Evolutionary conservation across 352 stramenopile genomes (phyloP).

Genomic region (Globisporangium radiosum): DNA sequence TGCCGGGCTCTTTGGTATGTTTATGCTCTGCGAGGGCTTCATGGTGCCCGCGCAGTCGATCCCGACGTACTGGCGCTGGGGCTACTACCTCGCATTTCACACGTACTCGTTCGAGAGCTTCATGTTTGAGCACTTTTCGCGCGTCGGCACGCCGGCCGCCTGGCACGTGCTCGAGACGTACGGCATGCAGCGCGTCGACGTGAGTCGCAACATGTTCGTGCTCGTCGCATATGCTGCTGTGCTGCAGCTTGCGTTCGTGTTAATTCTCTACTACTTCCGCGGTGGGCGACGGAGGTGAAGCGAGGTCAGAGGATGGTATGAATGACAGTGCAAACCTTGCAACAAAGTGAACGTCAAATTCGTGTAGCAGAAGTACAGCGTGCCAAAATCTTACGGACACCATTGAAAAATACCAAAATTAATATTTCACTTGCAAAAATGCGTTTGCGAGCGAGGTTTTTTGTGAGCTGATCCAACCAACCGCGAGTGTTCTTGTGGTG

Average conservation of each 20-base stretch:
- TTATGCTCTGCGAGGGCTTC: conserved; percentile 87
- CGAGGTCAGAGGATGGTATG: no score
- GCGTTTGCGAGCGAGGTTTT: no score
- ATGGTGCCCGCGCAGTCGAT: conserved; percentile 65
- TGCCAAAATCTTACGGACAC: no score
- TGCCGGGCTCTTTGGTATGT: conserved; percentile 79
- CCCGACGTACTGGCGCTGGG: conserved; percentile 72
- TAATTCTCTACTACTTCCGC: conserved; percentile 10
- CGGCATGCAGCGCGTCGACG: conserved; percentile 15
- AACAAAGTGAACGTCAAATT: no score
- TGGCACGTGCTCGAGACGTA: conserved; percentile 13
- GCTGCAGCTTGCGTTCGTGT: conserved; percentile 13
- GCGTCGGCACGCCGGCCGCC: conserved; percentile 10
- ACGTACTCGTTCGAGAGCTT: conserved; percentile 83
- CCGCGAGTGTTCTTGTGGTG: no score
- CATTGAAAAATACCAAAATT: no score
- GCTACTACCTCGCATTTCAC: conserved; percentile 85
- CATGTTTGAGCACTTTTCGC: conserved; percentile 76
- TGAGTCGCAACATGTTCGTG: conserved; percentile 12
- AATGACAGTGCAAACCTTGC: no score
- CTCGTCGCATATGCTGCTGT: conserved; percentile 10
- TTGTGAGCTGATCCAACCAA: no score
- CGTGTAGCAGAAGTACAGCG: no score
- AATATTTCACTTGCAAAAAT: no score
- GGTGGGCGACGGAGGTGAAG: neutral